phyloP scores from a whole-genome alignment of 805 yeast genomes.

The Candida pseudofarinosa region DNA sequence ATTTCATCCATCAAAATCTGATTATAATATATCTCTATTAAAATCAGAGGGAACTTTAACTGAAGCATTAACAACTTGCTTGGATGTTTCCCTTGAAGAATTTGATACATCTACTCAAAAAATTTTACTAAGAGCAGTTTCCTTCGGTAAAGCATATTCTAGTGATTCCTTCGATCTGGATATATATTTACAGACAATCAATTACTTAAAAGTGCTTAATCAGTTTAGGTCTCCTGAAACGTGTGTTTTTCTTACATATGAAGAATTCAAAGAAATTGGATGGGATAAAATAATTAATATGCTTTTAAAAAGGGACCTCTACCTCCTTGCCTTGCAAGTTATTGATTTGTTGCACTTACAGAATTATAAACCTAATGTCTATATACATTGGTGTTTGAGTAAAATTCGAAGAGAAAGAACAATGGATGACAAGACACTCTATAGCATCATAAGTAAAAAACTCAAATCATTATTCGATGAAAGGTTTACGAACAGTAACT shows the following conservation, averaged over 20 bases:
- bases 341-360: conserved; percentile 46
- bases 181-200: conserved; percentile 58
- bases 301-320: conserved; percentile 55
- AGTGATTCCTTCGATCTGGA: conserved; percentile 53
- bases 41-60: conserved; percentile 40
- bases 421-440: conserved; percentile 56
- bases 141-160: conserved; percentile 72
- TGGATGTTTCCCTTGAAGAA: conserved; percentile 73
- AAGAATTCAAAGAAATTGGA: conserved; percentile 49
- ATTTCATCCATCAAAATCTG: conserved; percentile 72
- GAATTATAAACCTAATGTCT: conserved; percentile 41
- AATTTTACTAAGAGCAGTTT: conserved; percentile 70
- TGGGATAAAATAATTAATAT: conserved; percentile 52
- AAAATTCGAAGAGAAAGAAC: conserved; percentile 56
- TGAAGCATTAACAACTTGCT: conserved; percentile 66
- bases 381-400: conserved; percentile 75
- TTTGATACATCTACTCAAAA: conserved; percentile 79
- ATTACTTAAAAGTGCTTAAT: conserved; percentile 63
- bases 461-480: conserved; percentile 25
- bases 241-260: conserved; percentile 65
- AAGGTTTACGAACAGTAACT: conserved; percentile 27
- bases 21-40: conserved; percentile 61
- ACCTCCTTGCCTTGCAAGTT: conserved; percentile 60
- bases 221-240: conserved; percentile 58
- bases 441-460: conserved; percentile 44